These are phyloP conservation scores for Neofusicoccum laricinum DNA, from an alignment of 2,329 filamentous ascomycete genomes.

Conservation along the genomic window DNA sequence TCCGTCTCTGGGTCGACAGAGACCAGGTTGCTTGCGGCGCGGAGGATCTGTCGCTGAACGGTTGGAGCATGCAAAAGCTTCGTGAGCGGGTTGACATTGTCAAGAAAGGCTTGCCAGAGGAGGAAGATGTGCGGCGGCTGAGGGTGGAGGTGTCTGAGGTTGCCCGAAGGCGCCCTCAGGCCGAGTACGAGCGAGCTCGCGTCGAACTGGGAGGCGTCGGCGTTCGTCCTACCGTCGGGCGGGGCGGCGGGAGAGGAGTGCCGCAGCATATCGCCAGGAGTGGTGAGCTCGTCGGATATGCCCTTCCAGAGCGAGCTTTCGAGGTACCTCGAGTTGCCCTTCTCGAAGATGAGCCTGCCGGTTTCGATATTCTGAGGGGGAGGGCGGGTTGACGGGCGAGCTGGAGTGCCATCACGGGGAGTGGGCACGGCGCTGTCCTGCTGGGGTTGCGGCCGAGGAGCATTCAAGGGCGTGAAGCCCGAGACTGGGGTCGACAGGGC, in stretches of 20 bases:
- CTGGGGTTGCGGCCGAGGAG: slow-evolving; percentile 6
- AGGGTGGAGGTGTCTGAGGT: slow-evolving; percentile 52
- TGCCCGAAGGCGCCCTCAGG: slow-evolving; percentile 7
- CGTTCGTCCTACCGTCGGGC: slow-evolving; percentile 18
- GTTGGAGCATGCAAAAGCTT: slow-evolving; percentile 72
- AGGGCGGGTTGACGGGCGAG: neutral
- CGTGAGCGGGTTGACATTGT: slow-evolving; percentile 70
- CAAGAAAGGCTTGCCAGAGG: slow-evolving; percentile 72
- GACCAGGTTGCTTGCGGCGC: slow-evolving; percentile 57
- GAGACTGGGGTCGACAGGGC: neutral
- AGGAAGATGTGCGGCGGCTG: slow-evolving; percentile 63
- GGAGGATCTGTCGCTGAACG: slow-evolving; percentile 62
- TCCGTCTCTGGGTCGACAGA: slow-evolving; percentile 58
- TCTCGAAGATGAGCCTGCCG: slow-evolving; percentile 26
- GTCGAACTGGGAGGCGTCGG: slow-evolving; percentile 18
- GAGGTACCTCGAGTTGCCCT: slow-evolving; percentile 31
- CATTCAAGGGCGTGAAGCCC: slow-evolving; percentile 14
- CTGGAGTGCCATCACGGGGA: neutral
- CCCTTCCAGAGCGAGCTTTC: slow-evolving; percentile 34
- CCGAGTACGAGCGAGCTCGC: slow-evolving; percentile 25
- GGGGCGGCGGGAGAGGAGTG: neutral
- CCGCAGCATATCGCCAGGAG: slow-evolving; percentile 25
- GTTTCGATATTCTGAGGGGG: neutral
- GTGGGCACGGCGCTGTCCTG: neutral
- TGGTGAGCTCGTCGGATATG: slow-evolving; percentile 29